Percentiles rank a stretch among this genome's conserved stretches.
These are phyloP conservation scores for Lanmaoa rubissima DNA, from an alignment of 768 basidiomycete genomes.

Conservation along the genomic window DNA sequence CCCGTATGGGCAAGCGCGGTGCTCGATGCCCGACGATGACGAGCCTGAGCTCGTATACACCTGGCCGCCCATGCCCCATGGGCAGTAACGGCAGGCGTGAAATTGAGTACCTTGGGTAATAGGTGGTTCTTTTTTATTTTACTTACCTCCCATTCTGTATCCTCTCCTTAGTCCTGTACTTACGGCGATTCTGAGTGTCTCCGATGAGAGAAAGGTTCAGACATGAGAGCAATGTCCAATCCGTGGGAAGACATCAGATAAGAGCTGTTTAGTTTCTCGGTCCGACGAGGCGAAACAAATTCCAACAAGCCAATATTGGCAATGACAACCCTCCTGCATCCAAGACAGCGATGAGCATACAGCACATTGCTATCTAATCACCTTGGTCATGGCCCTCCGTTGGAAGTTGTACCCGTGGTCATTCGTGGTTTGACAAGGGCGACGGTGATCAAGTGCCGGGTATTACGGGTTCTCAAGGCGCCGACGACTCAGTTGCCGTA, in stretches of 20 bases:
- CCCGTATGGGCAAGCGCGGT: no score
- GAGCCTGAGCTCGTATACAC: not conserved
- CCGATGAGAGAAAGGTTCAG: not conserved
- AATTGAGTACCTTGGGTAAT: not conserved
- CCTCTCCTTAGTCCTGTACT: not conserved
- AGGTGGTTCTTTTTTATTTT: not conserved
- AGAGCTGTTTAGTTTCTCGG: not conserved
- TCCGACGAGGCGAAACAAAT: not conserved
- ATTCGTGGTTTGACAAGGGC: no score
- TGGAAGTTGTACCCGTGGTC: no score
- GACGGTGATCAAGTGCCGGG: no score
- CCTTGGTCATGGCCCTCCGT: not conserved
- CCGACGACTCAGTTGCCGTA: no score
- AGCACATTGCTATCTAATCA: not conserved
- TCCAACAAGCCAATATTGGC: no score
- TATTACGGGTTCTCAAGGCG: no score
- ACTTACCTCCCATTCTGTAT: not conserved
- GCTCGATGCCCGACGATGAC: not conserved
- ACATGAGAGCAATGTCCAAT: no score
- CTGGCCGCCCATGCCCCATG: conserved; percentile 6
- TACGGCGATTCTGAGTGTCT: not conserved
- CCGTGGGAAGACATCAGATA: not conserved
- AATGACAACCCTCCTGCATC: not conserved
- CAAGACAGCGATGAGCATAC: not conserved
- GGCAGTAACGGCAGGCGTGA: not conserved